Percentiles rank a stretch among this genome's conserved stretches.
Evolutionary conservation across 371 early-diverging fungal species (phyloP).

Genomic region (Mucor piriformis): DNA sequence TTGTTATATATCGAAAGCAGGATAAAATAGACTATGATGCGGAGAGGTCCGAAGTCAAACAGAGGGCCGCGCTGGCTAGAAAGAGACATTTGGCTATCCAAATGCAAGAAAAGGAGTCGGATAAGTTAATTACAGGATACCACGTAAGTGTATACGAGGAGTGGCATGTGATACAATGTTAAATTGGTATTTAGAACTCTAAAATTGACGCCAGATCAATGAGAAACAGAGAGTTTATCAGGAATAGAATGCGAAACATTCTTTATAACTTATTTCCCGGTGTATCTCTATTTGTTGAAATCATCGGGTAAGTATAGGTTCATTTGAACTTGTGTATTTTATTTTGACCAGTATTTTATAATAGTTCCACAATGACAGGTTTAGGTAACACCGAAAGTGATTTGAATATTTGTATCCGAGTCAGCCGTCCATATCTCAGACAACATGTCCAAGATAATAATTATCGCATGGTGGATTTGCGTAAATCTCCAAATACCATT

Average conservation of each 20-base stretch:
- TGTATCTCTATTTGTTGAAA: too few relatives aligned
- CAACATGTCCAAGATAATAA: neutral
- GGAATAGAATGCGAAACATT: too few relatives aligned
- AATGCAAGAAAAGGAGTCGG: neutral
- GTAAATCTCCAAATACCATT: neutral
- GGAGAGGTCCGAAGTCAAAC: neutral
- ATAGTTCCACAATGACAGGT: neutral
- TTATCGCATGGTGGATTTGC: neutral
- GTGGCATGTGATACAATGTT: too few relatives aligned
- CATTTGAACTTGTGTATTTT: too few relatives aligned
- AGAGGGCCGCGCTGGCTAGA: neutral
- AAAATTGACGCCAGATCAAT: too few relatives aligned
- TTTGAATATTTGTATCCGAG: neutral
- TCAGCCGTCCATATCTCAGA: neutral
- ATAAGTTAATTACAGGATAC: neutral
- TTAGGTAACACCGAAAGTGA: neutral
- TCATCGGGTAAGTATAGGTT: too few relatives aligned
- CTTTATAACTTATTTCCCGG: too few relatives aligned
- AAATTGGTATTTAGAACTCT: too few relatives aligned
- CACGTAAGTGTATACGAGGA: neutral
- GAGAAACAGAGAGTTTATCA: too few relatives aligned
- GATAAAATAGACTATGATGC: neutral
- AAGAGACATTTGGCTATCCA: neutral
- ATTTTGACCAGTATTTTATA: too few relatives aligned
- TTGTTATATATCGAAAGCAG: neutral